Evolutionary conservation across 345 rosid genomes (phyloP).

Genomic region (Odontarrhena argentea): DNA sequence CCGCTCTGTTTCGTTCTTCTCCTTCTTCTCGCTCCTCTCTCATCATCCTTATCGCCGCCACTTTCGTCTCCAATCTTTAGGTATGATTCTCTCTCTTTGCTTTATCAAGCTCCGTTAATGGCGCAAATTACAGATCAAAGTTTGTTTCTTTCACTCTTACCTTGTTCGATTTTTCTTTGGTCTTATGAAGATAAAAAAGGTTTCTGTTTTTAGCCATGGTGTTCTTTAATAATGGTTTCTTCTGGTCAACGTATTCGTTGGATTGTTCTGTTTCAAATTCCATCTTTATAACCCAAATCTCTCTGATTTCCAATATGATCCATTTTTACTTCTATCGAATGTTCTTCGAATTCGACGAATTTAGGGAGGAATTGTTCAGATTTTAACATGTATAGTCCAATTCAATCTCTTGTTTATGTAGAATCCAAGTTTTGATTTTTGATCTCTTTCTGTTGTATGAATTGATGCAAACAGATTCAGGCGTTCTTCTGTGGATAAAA

Average conservation of each 20-base stretch:
- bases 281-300: slow-evolving; percentile 23
- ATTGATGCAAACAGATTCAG: slow-evolving; percentile 36
- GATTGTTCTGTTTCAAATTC: slow-evolving; percentile 26
- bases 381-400: slow-evolving; percentile 9
- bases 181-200: background rate
- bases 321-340: background rate
- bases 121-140: slow-evolving; percentile 20
- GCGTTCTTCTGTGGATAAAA: slow-evolving; percentile 51
- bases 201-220: slow-evolving; percentile 20
- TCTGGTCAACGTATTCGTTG: slow-evolving; percentile 32
- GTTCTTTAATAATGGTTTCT: slow-evolving; percentile 12
- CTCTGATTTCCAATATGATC: slow-evolving; percentile 20
- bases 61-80: slow-evolving; percentile 3
- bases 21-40: background rate
- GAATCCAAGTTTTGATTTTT: background rate
- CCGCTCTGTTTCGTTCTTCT: slow-evolving; percentile 7
- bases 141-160: background rate
- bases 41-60: slow-evolving; percentile 25
- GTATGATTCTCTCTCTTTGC: slow-evolving; percentile 13
- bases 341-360: slow-evolving; percentile 10
- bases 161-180: slow-evolving; percentile 5
- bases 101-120: slow-evolving; percentile 25
- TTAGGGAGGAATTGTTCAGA: slow-evolving; percentile 10
- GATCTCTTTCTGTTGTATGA: background rate
- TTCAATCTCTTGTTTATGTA: background rate